phyloP scores from a whole-genome alignment of 805 yeast genomes.

The Yarrowia deformans region DNA sequence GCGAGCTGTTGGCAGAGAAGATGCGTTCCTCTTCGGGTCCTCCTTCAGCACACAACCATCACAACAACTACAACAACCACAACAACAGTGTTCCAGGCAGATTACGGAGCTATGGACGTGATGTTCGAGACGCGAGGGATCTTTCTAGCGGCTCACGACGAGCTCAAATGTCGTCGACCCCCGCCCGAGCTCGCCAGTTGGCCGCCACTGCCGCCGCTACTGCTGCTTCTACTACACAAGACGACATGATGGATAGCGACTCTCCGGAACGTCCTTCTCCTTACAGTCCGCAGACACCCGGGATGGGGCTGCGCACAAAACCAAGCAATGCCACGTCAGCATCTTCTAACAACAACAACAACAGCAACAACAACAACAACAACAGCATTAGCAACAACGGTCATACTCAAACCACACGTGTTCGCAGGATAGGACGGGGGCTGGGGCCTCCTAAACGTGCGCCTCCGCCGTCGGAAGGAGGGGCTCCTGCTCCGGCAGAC shows the following conservation, averaged over 20 bases:
- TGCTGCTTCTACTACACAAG: background rate
- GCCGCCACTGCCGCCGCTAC: too few relatives aligned
- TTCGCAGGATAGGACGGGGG: conserved; percentile 9
- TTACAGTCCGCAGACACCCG: conserved; percentile 25
- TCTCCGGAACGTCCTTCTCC: conserved; percentile 26
- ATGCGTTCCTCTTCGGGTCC: conserved; percentile 23
- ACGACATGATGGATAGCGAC: conserved; percentile 25
- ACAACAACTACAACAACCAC: too few relatives aligned
- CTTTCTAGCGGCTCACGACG: background rate
- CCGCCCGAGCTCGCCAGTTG: conserved; percentile 4
- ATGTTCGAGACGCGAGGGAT: background rate
- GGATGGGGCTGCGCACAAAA: conserved; percentile 6
- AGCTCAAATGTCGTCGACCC: background rate
- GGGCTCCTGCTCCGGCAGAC: background rate
- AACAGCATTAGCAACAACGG: background rate
- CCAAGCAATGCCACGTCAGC: conserved; percentile 1
- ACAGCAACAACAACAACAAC: background rate
- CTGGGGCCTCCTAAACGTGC: conserved; percentile 41
- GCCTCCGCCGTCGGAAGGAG: conserved; percentile 21
- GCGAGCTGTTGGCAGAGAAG: conserved; percentile 56
- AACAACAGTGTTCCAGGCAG: conserved; percentile 4
- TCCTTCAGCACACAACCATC: background rate
- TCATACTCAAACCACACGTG: conserved; percentile 8
- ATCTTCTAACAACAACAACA: background rate
- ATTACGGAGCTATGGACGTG: conserved; percentile 16